These are phyloP conservation scores for Verticillium zaregamsianum DNA, from an alignment of 2,329 filamentous ascomycete species.

Conservation along the genomic window DNA sequence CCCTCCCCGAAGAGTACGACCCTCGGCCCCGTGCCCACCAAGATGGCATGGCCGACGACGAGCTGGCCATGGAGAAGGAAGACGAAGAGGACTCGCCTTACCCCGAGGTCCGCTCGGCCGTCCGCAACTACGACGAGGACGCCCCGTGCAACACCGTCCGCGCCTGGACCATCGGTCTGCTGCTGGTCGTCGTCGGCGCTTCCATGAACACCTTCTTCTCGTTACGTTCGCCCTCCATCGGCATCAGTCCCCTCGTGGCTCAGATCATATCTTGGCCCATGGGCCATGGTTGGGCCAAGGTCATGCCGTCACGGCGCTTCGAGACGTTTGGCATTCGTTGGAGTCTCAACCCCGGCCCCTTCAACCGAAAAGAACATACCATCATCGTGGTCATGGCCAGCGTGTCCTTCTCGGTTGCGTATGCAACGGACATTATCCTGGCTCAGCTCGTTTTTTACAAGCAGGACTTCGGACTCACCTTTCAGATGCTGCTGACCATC, in stretches of 20 bases:
- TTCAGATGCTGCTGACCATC: constrained; percentile 62
- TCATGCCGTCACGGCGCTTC: constrained; percentile 47
- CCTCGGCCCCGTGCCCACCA: constrained; percentile 21
- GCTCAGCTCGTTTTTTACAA: constrained; percentile 70
- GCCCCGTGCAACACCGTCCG: constrained; percentile 63
- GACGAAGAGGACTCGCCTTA: constrained; percentile 59
- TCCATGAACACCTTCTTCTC: constrained; percentile 62
- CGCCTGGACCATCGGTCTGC: constrained; percentile 59
- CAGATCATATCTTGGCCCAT: constrained; percentile 62
- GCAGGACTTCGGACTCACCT: constrained; percentile 61
- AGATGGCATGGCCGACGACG: constrained; percentile 21
- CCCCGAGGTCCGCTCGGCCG: constrained; percentile 61
- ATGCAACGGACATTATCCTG: constrained; percentile 70
- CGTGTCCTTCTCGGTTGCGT: constrained; percentile 65
- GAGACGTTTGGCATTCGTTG: constrained; percentile 49
- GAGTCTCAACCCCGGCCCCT: constrained; percentile 63
- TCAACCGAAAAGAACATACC: constrained; percentile 67
- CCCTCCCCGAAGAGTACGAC: constrained; percentile 39
- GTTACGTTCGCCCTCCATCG: constrained; percentile 57
- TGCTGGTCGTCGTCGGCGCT: constrained; percentile 52
- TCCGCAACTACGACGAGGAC: constrained; percentile 61
- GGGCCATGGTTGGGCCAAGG: constrained; percentile 55
- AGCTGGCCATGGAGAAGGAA: constrained; percentile 28
- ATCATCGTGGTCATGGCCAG: constrained; percentile 69
- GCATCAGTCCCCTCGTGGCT: constrained; percentile 56